Percentiles rank a stretch among this genome's conserved stretches.
phyloP scores from a whole-genome alignment of 2,329 filamentous ascomycete genomes.

The Aspergillus sojae region DNA sequence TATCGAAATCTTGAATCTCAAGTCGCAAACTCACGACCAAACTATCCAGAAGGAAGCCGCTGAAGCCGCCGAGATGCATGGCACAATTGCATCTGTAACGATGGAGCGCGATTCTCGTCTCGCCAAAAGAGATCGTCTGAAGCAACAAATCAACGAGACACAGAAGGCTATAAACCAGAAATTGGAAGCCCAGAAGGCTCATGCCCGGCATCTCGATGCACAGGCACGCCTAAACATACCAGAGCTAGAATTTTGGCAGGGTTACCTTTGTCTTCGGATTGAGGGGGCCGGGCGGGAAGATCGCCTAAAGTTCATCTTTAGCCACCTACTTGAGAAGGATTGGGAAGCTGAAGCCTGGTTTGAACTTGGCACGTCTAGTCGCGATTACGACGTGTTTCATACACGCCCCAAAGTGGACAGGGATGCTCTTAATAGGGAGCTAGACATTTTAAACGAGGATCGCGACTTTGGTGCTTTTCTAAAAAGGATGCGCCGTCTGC shows the following conservation, averaged over 20 bases:
- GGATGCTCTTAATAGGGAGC: slow-evolving; percentile 56
- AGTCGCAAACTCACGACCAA: slow-evolving; percentile 58
- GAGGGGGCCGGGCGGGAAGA: slow-evolving; percentile 86
- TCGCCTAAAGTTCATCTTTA: slow-evolving; percentile 86
- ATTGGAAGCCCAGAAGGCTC: slow-evolving; percentile 48
- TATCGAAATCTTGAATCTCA: slow-evolving; percentile 72
- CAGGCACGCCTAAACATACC: slow-evolving; percentile 89
- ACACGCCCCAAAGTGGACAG: slow-evolving; percentile 69
- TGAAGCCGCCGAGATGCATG: slow-evolving; percentile 66
- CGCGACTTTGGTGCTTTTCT: slow-evolving; percentile 63
- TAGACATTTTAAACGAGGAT: slow-evolving; percentile 62
- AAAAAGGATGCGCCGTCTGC: slow-evolving; percentile 65
- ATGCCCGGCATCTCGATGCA: slow-evolving; percentile 72
- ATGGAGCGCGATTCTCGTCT: slow-evolving; percentile 59
- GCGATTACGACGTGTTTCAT: slow-evolving; percentile 83
- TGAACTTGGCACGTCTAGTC: slow-evolving; percentile 77
- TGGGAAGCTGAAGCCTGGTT: slow-evolving; percentile 93
- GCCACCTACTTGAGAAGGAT: slow-evolving; percentile 80
- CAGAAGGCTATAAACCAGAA: slow-evolving; percentile 50
- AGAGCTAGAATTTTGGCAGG: slow-evolving; percentile 95
- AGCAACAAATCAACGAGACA: slow-evolving; percentile 56
- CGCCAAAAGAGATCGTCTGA: slow-evolving; percentile 58
- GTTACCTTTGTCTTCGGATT: slow-evolving; percentile 83
- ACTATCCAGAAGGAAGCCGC: slow-evolving; percentile 61
- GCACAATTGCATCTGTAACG: slow-evolving; percentile 59